Percentiles rank a stretch among this genome's conserved stretches.
phyloP scores from a whole-genome alignment of 345 rosid species.

The Angophora floribunda region DNA sequence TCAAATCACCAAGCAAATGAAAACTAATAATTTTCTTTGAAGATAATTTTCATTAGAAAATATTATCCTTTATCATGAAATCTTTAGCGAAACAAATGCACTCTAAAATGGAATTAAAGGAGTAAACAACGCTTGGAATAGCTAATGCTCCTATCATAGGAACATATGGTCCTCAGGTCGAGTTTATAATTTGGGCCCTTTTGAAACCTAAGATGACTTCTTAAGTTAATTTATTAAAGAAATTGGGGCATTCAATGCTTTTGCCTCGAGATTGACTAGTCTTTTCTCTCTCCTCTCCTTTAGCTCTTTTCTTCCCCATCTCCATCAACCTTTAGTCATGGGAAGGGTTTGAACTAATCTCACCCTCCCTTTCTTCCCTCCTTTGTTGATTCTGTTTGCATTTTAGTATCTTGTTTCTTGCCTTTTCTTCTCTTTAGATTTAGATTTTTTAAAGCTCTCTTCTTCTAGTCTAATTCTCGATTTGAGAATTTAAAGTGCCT shows the following conservation, averaged over 20 bases:
- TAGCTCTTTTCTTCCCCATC: too few species aligned
- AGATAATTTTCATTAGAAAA: not conserved
- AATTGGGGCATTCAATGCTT: not conserved
- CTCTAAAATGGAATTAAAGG: accelerated
- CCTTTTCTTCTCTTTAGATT: too few species aligned
- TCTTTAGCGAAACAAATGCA: not conserved
- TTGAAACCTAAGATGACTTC: not conserved
- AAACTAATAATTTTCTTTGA: not conserved
- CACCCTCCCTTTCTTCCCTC: too few species aligned
- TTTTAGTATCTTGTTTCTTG: too few species aligned
- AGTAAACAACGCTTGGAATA: not conserved
- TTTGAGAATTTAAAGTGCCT: too few species aligned
- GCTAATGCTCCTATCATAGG: not conserved
- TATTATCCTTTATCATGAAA: not conserved
- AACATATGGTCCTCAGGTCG: not conserved
- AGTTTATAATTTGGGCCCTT: not conserved
- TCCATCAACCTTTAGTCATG: too few species aligned
- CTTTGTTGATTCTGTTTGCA: too few species aligned
- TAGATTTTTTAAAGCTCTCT: too few species aligned
- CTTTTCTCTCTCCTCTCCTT: too few species aligned
- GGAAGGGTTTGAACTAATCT: too few species aligned
- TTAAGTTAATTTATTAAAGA: not conserved
- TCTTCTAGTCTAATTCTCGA: too few species aligned
- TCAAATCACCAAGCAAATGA: not conserved
- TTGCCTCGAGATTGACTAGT: not conserved